Base-by-base conservation (phyloP, 345 rosid genomes). In the Melaleuca alternifolia region DNA sequence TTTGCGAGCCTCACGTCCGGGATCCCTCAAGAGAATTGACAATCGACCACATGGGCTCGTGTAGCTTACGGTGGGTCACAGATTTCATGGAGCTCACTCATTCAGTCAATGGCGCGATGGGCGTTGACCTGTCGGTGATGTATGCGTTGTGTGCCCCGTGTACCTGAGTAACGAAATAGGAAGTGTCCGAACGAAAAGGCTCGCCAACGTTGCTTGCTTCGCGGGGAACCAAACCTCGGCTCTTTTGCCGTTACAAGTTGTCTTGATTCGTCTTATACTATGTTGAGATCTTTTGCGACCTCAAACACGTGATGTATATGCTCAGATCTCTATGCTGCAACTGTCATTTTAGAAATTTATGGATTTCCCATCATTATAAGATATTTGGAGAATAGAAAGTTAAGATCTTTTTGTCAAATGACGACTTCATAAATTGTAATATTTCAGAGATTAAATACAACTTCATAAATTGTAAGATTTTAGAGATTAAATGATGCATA, bases 1-100 rank as follows among this genome's bases (percentile, higher is more conserved):
- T 71, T 37, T 12, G 48, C 81, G 81, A 41, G 81, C 81, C 37
- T 71, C 81, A 11, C 48, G 81, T 71, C 81, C 14, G 85, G 85
- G 85, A 51, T 83, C 81, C 81, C 77, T 30, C 16, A 13, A 28
- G 9, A 41, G 51, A 51, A 41, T 41, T 83, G 28, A 83, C 54
- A 53, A 33, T 51, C 44, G 59, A 30, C 85, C 85, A 52, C 59
- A 83, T 83, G 61, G 57, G 57, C 51, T 82, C 21, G 23, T 50
- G 84, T 28, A 50, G 18, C 84, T 51, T 50, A 16, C 84, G 54
- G 57, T 83, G n/a, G 11, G 24, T 46, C 84, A 7, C 21, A 13
- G 7, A 16, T 75, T 30, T 6, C 46, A 3, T 33, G 84, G 84
- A 28, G 30, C 33, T 48, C 84, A 37, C 81, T 71, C 48, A 12